Percentiles rank a stretch among this genome's conserved stretches.
Evolutionary conservation across 2,329 filamentous ascomycete species (phyloP).

Genomic region (Tolypocladium endophyticum): DNA sequence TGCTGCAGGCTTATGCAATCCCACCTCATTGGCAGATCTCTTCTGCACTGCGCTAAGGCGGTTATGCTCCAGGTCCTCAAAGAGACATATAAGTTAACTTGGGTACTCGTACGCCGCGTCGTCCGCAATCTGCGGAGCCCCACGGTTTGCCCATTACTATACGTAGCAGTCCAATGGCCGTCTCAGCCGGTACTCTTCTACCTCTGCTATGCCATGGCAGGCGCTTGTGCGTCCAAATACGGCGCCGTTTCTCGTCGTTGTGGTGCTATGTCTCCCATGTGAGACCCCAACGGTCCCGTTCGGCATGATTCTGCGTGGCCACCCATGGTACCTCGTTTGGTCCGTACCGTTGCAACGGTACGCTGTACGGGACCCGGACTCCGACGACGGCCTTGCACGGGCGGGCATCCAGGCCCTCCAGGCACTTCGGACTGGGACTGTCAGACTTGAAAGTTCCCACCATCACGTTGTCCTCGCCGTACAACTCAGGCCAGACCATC

Average conservation of each 20-base stretch:
- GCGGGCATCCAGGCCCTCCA: constrained; percentile 9
- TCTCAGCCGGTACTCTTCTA: background rate
- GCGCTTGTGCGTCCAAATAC: background rate
- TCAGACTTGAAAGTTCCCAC: constrained; percentile 58
- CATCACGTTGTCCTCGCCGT: constrained; percentile 46
- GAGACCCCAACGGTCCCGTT: constrained; percentile 50
- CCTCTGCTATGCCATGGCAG: too few species aligned
- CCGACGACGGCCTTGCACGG: constrained; percentile 41
- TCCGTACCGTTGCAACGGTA: constrained; percentile 60
- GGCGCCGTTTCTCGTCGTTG: background rate
- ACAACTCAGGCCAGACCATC: constrained; percentile 63
- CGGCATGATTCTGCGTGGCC: constrained; percentile 45
- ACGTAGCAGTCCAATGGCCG: background rate
- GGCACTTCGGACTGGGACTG: constrained; percentile 24
- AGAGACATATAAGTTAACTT: too few species aligned
- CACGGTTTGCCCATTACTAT: background rate
- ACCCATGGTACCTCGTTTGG: constrained; percentile 65
- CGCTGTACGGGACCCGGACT: constrained; percentile 71
- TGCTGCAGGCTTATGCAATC: background rate
- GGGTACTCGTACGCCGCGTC: background rate
- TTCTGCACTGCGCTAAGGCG: background rate
- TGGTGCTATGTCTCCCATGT: constrained; percentile 19
- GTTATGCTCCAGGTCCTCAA: too few species aligned
- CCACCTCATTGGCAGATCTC: background rate
- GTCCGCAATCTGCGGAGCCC: background rate